These are phyloP conservation scores for Entoloma clypeatum DNA, from an alignment of 1,284 basidiomycete species.

Conservation along the genomic window DNA sequence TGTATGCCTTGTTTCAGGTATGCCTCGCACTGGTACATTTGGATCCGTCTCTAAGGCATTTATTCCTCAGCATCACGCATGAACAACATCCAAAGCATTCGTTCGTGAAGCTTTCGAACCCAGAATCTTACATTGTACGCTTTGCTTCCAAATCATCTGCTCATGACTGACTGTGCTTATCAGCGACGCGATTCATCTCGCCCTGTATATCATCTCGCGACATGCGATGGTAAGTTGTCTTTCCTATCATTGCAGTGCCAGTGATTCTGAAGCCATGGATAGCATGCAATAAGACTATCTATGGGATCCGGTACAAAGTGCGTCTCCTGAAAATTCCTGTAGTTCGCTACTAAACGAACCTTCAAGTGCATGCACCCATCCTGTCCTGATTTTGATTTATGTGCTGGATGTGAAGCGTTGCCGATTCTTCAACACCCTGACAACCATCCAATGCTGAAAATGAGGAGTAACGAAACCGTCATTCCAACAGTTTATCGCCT, in stretches of 20 bases:
- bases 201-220: slow-evolving; percentile 41
- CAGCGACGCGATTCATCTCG: slow-evolving; percentile 22
- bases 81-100: slow-evolving; percentile 77
- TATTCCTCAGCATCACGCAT: slow-evolving; percentile 46
- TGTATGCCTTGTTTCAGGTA: slow-evolving; percentile 70
- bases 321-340: slow-evolving; percentile 9
- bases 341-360: slow-evolving; percentile 12
- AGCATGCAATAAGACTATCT: slow-evolving; percentile 56
- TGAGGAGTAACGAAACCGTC: slow-evolving; percentile 50
- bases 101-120: slow-evolving; percentile 65
- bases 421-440: slow-evolving; percentile 75
- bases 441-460: slow-evolving; percentile 78
- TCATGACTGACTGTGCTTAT: slow-evolving; percentile 1
- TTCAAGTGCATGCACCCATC: slow-evolving; percentile 74
- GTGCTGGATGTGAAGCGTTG: slow-evolving; percentile 75
- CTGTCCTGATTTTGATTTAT: slow-evolving; percentile 84
- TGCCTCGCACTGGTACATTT: slow-evolving; percentile 14
- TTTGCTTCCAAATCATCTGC: neutral
- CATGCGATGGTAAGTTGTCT: slow-evolving; percentile 43
- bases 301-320: slow-evolving; percentile 71
- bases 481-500: slow-evolving; percentile 47
- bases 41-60: slow-evolving; percentile 3
- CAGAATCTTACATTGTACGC: slow-evolving; percentile 56
- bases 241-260: neutral
- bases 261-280: neutral